Evolutionary conservation across 768 basidiomycete genomes (phyloP).

Genomic region (Leccinum longicurvipes): DNA sequence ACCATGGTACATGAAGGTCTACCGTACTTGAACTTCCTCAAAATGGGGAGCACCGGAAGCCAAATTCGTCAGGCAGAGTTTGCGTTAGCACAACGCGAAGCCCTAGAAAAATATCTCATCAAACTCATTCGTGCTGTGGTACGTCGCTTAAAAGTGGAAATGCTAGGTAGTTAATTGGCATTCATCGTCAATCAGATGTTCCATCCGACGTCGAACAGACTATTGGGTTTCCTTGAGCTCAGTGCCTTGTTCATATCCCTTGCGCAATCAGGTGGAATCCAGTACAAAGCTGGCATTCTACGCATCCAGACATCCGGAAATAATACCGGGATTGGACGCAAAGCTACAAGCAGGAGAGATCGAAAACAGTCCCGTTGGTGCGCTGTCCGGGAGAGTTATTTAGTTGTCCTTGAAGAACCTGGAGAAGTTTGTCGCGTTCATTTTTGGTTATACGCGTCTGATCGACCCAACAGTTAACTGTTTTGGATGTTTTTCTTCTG

Average conservation of each 20-base stretch:
- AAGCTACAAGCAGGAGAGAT: conserved; percentile 55
- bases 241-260: conserved; percentile 82
- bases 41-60: conserved; percentile 52
- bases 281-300: conserved; percentile 89
- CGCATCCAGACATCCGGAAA: conserved; percentile 52
- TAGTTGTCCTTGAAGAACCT: conserved; percentile 83
- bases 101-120: conserved; percentile 84
- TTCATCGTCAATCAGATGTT: conserved; percentile 67
- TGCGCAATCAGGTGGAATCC: conserved; percentile 76
- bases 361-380: conserved; percentile 82
- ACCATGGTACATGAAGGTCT: conserved; percentile 46
- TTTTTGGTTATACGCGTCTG: background rate
- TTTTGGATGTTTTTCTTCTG: conserved; percentile 93
- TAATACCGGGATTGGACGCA: conserved; percentile 60
- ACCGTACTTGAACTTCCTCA: conserved; percentile 88
- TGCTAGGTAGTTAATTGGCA: background rate
- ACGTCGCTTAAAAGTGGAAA: conserved; percentile 26
- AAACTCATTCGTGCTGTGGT: conserved; percentile 87
- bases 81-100: conserved; percentile 76
- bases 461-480: conserved; percentile 47
- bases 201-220: conserved; percentile 85
- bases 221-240: conserved; percentile 89
- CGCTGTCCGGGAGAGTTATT: conserved; percentile 85
- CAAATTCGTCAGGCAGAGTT: conserved; percentile 68
- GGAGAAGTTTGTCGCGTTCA: conserved; percentile 60